These are phyloP conservation scores for Periconia digitata DNA, from an alignment of 2,329 filamentous ascomycete genomes.

Conservation along the genomic window DNA sequence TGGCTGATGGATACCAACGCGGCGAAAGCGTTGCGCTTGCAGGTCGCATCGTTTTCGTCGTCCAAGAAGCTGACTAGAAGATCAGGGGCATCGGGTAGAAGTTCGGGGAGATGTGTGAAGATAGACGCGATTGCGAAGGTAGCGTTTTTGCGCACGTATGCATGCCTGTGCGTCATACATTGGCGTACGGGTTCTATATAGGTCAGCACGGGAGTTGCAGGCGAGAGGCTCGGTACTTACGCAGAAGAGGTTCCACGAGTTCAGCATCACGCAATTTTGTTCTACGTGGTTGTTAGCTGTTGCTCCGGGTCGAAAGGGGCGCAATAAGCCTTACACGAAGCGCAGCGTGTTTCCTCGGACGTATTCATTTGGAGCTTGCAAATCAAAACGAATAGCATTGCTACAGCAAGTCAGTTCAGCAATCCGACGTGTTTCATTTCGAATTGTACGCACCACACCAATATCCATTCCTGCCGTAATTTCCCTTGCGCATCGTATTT, in stretches of 20 bases:
- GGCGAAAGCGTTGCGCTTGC: constrained; percentile 96
- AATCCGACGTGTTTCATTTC: not conserved
- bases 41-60: constrained; percentile 88
- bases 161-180: constrained; percentile 94
- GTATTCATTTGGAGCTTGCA: constrained; percentile 98
- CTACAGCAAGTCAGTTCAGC: constrained; percentile 51
- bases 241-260: constrained; percentile 92
- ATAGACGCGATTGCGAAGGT: constrained; percentile 95
- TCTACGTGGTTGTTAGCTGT: constrained; percentile 24
- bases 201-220: constrained; percentile 11
- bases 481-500: constrained; percentile 92
- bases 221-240: constrained; percentile 18
- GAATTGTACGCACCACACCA: constrained; percentile 75
- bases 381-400: constrained; percentile 96
- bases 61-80: constrained; percentile 88
- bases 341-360: constrained; percentile 97
- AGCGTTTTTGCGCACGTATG: constrained; percentile 97
- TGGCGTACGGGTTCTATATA: constrained; percentile 71
- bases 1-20: constrained; percentile 90
- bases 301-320: not conserved
- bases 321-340: constrained; percentile 61
- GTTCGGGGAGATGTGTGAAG: constrained; percentile 81
- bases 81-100: constrained; percentile 95
- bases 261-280: constrained; percentile 95
- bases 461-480: constrained; percentile 98